Conservation (phyloP, 2,329 filamentous ascomycete genomes). For the Neospermospora avenae region DNA sequence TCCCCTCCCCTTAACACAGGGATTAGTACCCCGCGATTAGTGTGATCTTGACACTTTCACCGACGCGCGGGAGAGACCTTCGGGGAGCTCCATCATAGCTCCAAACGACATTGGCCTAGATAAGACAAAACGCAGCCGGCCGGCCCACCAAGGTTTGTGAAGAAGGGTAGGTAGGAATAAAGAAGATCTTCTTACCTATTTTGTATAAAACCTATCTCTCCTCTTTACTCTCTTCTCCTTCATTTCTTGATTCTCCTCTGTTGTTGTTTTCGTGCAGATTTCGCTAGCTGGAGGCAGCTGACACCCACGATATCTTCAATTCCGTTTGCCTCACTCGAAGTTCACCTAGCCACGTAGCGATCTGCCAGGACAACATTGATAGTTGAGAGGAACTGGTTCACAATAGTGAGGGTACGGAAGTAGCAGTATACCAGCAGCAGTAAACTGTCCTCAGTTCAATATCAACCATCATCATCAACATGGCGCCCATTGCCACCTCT, state of each 20-base stretch:
- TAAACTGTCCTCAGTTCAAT: background rate
- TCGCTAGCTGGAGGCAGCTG: background rate
- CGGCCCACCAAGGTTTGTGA: background rate
- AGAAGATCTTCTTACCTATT: background rate
- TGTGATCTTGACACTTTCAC: background rate
- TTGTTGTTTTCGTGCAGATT: background rate
- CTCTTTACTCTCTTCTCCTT: background rate
- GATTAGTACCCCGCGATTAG: slow-evolving; percentile 12
- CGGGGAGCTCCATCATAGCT: slow-evolving; percentile 11
- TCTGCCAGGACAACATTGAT: background rate
- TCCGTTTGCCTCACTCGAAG: background rate
- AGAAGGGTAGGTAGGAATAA: background rate
- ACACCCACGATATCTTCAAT: background rate
- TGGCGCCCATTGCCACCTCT: slow-evolving; percentile 56
- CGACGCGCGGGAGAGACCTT: background rate
- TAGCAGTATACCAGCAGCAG: background rate
- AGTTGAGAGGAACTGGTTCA: background rate
- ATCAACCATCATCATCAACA: slow-evolving; percentile 30
- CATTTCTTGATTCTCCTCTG: background rate
- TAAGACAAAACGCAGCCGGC: slow-evolving; percentile 9
- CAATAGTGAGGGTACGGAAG: too few relatives aligned
- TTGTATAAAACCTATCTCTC: background rate
- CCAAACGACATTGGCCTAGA: slow-evolving; percentile 1
- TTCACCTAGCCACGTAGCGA: background rate
- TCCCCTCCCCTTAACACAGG: background rate